Percentiles rank a stretch among this genome's conserved stretches.
Conservation (phyloP, 176 grass and related monocot species). For the Musa acuminata region DNA sequence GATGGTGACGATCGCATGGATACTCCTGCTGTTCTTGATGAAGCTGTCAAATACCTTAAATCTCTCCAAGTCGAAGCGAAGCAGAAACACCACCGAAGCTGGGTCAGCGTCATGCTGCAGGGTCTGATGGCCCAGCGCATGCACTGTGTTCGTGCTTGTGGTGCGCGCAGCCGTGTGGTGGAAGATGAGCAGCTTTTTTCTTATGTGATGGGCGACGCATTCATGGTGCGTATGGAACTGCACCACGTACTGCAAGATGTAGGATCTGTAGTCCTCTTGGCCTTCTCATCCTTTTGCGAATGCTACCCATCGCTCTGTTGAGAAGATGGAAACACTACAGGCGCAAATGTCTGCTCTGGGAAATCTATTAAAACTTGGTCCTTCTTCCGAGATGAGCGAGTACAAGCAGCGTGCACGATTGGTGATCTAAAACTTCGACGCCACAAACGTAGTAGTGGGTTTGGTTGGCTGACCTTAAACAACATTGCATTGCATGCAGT, state of each 20-base stretch:
- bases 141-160: neutral
- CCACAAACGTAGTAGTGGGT: neutral
- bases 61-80: constrained; percentile 22
- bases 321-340: too few relatives aligned
- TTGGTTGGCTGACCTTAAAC: neutral
- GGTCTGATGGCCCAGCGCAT: too few relatives aligned
- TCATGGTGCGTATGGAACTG: too few relatives aligned
- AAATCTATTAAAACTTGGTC: neutral
- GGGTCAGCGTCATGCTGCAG: neutral
- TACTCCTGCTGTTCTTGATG: constrained; percentile 17
- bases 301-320: too few relatives aligned
- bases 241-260: too few relatives aligned
- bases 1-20: constrained; percentile 16
- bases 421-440: neutral
- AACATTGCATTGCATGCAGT: too few relatives aligned
- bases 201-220: too few relatives aligned
- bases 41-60: constrained; percentile 20
- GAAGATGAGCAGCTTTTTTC: too few relatives aligned
- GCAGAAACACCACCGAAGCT: neutral
- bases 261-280: too few relatives aligned
- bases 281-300: too few relatives aligned
- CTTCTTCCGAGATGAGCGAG: neutral
- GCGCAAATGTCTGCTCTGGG: too few relatives aligned
- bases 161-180: neutral
- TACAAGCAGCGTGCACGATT: constrained; percentile 2